These are phyloP conservation scores for Tylopilus orsonianus DNA, from an alignment of 1,284 basidiomycete species.

Conservation along the genomic window DNA sequence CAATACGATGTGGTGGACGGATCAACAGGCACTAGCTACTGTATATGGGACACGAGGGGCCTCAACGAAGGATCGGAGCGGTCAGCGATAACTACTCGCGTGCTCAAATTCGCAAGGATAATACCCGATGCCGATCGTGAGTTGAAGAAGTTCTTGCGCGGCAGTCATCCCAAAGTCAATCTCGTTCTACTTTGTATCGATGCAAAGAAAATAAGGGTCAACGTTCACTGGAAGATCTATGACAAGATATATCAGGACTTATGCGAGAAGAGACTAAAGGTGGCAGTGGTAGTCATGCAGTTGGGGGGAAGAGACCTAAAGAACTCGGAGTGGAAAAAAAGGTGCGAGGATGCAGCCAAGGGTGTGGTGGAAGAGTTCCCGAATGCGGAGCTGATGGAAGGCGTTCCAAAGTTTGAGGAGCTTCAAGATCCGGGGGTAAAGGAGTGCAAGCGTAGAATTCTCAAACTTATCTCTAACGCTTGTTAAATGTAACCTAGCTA, in stretches of 20 bases:
- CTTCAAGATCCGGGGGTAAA: slow-evolving; percentile 15
- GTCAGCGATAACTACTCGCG: background rate
- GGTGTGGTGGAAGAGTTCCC: slow-evolving; percentile 15
- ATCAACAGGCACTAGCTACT: slow-evolving; percentile 11
- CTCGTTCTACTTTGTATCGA: slow-evolving; percentile 28
- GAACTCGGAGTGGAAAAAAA: slow-evolving; percentile 18
- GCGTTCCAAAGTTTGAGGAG: slow-evolving; percentile 15
- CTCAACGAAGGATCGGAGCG: slow-evolving; percentile 22
- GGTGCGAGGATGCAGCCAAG: slow-evolving; percentile 12
- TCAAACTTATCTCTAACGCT: slow-evolving; percentile 21
- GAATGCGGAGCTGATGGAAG: slow-evolving; percentile 16
- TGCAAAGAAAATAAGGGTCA: slow-evolving; percentile 16
- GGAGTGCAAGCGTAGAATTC: slow-evolving; percentile 24
- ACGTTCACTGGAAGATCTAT: slow-evolving; percentile 24
- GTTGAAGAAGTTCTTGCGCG: slow-evolving; percentile 18
- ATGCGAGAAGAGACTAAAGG: slow-evolving; percentile 6
- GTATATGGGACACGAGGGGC: slow-evolving; percentile 30
- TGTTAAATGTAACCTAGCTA: background rate
- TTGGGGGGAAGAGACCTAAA: slow-evolving; percentile 18
- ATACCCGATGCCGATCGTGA: slow-evolving; percentile 19
- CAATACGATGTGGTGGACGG: slow-evolving; percentile 15
- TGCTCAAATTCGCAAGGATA: slow-evolving; percentile 7
- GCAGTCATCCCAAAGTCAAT: slow-evolving; percentile 11
- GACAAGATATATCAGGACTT: slow-evolving; percentile 22
- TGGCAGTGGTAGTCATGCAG: slow-evolving; percentile 36